phyloP scores from a whole-genome alignment of 345 rosid species.

The Trapa bicornis region DNA sequence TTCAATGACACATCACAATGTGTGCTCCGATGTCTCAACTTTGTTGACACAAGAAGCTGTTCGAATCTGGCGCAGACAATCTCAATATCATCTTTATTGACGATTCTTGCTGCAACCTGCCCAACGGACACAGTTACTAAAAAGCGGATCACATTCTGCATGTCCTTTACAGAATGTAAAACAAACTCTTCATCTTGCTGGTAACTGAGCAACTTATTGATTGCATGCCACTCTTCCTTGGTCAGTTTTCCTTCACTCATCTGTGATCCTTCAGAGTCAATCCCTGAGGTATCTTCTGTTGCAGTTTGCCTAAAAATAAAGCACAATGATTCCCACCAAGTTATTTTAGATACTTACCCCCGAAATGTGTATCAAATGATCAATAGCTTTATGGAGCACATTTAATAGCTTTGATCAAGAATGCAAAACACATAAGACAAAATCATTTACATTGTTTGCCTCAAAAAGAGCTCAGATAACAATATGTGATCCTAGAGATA shows the following conservation, averaged over 20 bases:
- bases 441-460: not conserved
- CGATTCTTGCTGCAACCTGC: slow-evolving; percentile 78
- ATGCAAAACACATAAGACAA: not conserved
- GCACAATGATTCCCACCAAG: not conserved
- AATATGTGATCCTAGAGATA: not conserved
- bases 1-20: slow-evolving; percentile 65
- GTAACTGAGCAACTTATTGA: slow-evolving; percentile 77
- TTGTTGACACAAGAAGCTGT: slow-evolving; percentile 73
- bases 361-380: not conserved
- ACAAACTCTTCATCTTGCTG: slow-evolving; percentile 70
- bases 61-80: slow-evolving; percentile 88
- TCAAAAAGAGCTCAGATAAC: not conserved
- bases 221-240: slow-evolving; percentile 93
- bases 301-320: slow-evolving; percentile 38
- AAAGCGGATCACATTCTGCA: slow-evolving; percentile 69
- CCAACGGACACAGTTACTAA: slow-evolving; percentile 66
- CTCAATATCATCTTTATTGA: slow-evolving; percentile 54
- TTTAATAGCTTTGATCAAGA: not conserved
- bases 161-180: slow-evolving; percentile 60
- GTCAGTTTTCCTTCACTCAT: slow-evolving; percentile 57
- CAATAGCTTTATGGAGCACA: not conserved
- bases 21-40: slow-evolving; percentile 61
- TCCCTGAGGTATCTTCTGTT: slow-evolving; percentile 36
- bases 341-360: not conserved
- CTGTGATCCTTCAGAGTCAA: slow-evolving; percentile 34